phyloP scores from a whole-genome alignment of 352 stramenopile genomes.

The Pythium volutum region DNA sequence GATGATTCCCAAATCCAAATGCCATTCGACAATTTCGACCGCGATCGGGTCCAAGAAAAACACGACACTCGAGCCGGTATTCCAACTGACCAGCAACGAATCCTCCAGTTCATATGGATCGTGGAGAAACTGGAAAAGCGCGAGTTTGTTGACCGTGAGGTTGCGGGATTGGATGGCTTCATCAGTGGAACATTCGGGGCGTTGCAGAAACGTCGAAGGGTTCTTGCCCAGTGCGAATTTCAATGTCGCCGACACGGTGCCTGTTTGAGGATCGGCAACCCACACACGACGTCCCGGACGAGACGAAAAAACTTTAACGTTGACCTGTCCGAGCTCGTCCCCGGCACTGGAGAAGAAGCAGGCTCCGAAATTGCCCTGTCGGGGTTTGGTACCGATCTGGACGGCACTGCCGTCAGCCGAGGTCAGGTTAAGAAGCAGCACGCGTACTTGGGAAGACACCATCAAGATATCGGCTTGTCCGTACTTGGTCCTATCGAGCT shows the following conservation, averaged over 20 bases:
- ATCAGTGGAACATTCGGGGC: constrained; percentile 46
- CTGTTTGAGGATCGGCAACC: constrained; percentile 72
- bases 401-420: constrained; percentile 66
- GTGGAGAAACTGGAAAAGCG: constrained; percentile 67
- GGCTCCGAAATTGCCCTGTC: constrained; percentile 77
- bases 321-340: constrained; percentile 32
- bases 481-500: constrained; percentile 68
- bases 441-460: constrained; percentile 79
- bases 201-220: constrained; percentile 55
- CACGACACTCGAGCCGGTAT: constrained; percentile 68
- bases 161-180: constrained; percentile 69
- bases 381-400: constrained; percentile 80
- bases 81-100: constrained; percentile 77
- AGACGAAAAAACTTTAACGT: constrained; percentile 77
- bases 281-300: constrained; percentile 78
- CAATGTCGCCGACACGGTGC: constrained; percentile 77
- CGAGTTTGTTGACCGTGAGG: constrained; percentile 79
- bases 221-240: constrained; percentile 81
- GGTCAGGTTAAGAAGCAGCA: constrained; percentile 76
- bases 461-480: constrained; percentile 61
- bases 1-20: constrained; percentile 82
- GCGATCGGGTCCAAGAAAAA: constrained; percentile 82
- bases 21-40: constrained; percentile 86
- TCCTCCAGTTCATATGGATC: constrained; percentile 50
- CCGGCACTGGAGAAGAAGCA: constrained; percentile 68